Conservation (phyloP, 2,329 filamentous ascomycete genomes). For the Alternaria consortialis region DNA sequence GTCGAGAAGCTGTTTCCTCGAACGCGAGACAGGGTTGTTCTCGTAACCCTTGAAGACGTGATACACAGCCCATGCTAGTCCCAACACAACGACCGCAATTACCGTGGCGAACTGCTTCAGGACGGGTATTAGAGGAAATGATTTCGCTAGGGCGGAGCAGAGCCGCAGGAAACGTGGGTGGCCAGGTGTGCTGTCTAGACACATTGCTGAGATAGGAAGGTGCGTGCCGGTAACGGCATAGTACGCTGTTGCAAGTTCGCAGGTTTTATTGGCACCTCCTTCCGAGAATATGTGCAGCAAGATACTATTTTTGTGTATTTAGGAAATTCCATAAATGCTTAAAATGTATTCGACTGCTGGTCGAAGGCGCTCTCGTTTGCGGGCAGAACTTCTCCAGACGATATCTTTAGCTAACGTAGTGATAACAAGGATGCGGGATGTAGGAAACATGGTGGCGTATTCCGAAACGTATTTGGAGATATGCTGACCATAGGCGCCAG, state of each 20-base stretch:
- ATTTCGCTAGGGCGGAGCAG: neutral
- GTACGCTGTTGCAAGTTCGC: neutral
- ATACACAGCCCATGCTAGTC: neutral
- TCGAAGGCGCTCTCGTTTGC: neutral
- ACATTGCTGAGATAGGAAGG: neutral
- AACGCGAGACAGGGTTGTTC: neutral
- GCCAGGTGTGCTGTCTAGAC: neutral
- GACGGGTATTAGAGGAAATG: neutral
- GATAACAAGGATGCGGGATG: neutral
- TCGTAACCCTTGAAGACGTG: neutral
- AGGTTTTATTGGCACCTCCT: neutral
- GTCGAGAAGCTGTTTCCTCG: neutral
- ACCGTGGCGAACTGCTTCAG: neutral
- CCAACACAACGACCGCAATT: neutral
- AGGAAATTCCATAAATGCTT: neutral
- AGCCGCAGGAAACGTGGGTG: neutral
- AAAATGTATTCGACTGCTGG: neutral
- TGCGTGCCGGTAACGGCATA: neutral
- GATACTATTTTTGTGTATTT: neutral
- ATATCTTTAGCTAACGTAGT: neutral
- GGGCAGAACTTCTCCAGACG: neutral
- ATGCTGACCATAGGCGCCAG: neutral
- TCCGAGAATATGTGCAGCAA: neutral
- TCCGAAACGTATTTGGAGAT: neutral
- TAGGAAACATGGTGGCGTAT: neutral